Base-by-base conservation (phyloP, 108 stramenopile species). In the Fragilariopsis cylindrus region DNA sequence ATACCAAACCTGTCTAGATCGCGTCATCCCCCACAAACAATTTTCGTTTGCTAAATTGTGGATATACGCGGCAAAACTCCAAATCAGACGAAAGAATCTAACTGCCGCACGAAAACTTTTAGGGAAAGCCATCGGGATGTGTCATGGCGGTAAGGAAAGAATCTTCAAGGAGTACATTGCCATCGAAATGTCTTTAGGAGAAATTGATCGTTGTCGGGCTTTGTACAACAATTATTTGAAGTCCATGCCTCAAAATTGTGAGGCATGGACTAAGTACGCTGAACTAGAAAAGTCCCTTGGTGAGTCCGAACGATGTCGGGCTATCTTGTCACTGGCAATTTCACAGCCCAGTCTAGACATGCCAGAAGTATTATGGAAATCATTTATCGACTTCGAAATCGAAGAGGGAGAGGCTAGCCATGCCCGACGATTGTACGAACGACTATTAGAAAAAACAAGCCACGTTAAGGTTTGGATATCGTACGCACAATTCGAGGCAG, bases 291-390 rank as follows among this genome's bases (percentile, higher is more conserved):
- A 88, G 21, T 87, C 88, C 0, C 88, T 99, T 48, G 99, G 98
- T 15, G 99, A 99, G 81, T 85, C 86, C 39, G 94, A 96, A 56
- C 77, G 98, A 52, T 95, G 96, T 56, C 83, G 99, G 11, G 98
- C 98, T n/a, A 88, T 99, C 7, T 96, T 85, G 67, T 97, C 98
- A 79, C 82, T 99, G 43, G 99, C 98, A 18, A 82, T 99, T 16
- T 67, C 83, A 21, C 98, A 98, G 73, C 72, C 95, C 4, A 86
- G 86, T 41, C 87, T 99, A 45, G 99, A 99, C 78, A 97, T 96
- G 97, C 99, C 99, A 42, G 99, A 99, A 75, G 79, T 94, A 53
- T 76, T 98, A 43, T 99, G 99, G 99, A 98, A 98, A 78, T 84
- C 83, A 30, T 99, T 95, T 80, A 98, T 99, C 73, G 99, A 99